Evolutionary conservation across 1,139 yeast species (phyloP).

Genomic region (Kodamaea plutei): DNA sequence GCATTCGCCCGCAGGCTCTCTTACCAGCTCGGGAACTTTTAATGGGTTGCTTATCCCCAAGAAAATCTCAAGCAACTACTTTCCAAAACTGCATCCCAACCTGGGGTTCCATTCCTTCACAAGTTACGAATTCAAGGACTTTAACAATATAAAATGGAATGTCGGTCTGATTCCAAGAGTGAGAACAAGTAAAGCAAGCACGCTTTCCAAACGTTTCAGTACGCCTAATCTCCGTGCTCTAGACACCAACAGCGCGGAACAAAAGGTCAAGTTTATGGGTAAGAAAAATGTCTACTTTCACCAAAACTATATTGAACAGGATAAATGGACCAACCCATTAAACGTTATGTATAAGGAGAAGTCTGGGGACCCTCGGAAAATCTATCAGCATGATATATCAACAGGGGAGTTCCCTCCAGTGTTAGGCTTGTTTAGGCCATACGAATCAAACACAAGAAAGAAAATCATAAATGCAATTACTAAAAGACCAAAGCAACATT

Average conservation of each 20-base stretch:
- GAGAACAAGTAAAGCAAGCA: slow-evolving; percentile 14
- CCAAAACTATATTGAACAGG: slow-evolving; percentile 16
- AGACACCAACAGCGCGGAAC: slow-evolving; percentile 8
- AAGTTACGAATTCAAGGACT: slow-evolving; percentile 32
- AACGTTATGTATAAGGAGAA: slow-evolving; percentile 20
- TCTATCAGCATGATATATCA: slow-evolving; percentile 28
- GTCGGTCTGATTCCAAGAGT: slow-evolving; percentile 47
- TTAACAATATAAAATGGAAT: slow-evolving; percentile 31
- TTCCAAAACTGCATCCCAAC: slow-evolving; percentile 15
- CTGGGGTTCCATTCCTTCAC: slow-evolving; percentile 11
- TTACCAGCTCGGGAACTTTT: slow-evolving; percentile 10
- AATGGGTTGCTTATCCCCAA: slow-evolving; percentile 29
- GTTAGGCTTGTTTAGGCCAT: slow-evolving; percentile 51
- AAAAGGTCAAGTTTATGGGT: slow-evolving; percentile 15
- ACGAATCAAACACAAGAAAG: slow-evolving; percentile 42
- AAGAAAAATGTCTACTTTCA: slow-evolving; percentile 21
- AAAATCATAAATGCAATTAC: slow-evolving; percentile 29
- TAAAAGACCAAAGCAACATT: slow-evolving; percentile 11
- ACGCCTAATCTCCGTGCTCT: slow-evolving; percentile 4
- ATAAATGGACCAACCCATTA: slow-evolving; percentile 14
- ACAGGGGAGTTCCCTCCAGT: slow-evolving; percentile 34
- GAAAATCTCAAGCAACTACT: slow-evolving; percentile 19
- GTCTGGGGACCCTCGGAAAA: slow-evolving; percentile 22
- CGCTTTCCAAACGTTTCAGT: slow-evolving; percentile 9
- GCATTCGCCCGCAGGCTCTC: too few species aligned